Base-by-base conservation (phyloP, 106 monocot species). In the Agapanthus africanus region DNA sequence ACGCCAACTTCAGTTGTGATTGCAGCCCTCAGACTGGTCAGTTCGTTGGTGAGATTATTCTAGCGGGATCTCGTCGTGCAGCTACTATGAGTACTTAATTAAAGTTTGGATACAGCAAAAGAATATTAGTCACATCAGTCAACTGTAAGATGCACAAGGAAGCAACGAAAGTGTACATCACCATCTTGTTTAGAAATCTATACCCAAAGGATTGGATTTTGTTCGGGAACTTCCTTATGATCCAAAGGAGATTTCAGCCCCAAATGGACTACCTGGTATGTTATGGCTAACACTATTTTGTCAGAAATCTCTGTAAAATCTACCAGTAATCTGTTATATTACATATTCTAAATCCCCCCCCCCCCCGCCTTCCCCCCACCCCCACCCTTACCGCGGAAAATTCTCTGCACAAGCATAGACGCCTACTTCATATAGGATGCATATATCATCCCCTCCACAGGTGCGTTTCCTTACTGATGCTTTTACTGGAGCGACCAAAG, bases 251-350 rank as follows among this genome's bases (percentile, higher is more conserved):
- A 49, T 41, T 88, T 95, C 44, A 88, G 88, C 76, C 81, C 95
- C 91, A 95, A 84, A 95, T 95, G 95, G 95, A 95, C 69, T 91
- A 95, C 67, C 76, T 95, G 88, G 95, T 88, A n/a, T n/a, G n/a
- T n/a, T n/a, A n/a, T n/a, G n/a, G n/a, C n/a, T n/a, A 11, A 57
- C 27, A 57, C 56, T 30, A 57, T 57, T 57, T 57, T 57, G 30
- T 31, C 11, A 57, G 6, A 57, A n/a, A 57, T n/a, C 27, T 30
- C 13, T 57, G 2, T 52, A 5, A 30, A 13, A 3, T 57, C n/a
- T 57, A 11, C 56, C 31, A 57, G 27, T 57, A 5, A 13, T 28
- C 56, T 52, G 6, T 23, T 52, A 44, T 44, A 13, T 44, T 44
- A 44, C 19, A 42, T 14, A 13, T 7, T 50, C 21, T 50, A 50